Evolutionary conservation across 1,139 yeast species (phyloP), one percentile per base, ranked within the genome.

Genomic region (Magnusiomyces ingens): DNA sequence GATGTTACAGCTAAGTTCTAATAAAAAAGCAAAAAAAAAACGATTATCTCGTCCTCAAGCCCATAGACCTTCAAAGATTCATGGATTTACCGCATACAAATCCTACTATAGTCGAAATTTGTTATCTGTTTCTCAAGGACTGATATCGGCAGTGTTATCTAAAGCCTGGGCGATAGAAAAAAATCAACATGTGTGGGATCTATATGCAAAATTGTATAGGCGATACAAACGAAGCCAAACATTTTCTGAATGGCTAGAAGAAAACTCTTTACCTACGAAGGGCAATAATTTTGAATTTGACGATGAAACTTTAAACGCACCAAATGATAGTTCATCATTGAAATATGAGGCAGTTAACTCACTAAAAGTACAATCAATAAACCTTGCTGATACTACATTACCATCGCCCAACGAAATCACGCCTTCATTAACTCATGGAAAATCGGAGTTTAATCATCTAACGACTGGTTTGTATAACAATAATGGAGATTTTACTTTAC

Each of bases 11-110:
- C 37, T 12, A 10, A 17, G 38, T 1, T 41, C 46, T 1, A 19
- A 32, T 1, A 44, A 36, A 35, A 53, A 46, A 13, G 15, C 35
- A n/a, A 32, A 32, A 11, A 32, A 6, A 6, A 32, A 48, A 38
- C n/a, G 36, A 4, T 29, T 44, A 22, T 11, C 36, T 2, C n/a
- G 35, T 11, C 11, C 22, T 2, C 21, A 40, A 10, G 3, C 18
- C 11, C 22, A 21, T n/a, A 53, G 50, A 44, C 36, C 43, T 3
- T 53, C 55, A 12, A 50, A 48, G 32, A 47, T 53, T 6, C 50
- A 53, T 26, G 55, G 55, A 5, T 53, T 50, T 15, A 53, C 55
- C 12, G 55, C 55, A 13, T 53, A 47, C 44, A 53, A 53, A 44
- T 53, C 55, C 11, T 53, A 38, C 35, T 50, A 53, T 26, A 49